phyloP scores from a whole-genome alignment of 805 yeast species.

The Saccharomycopsis selenospora region DNA sequence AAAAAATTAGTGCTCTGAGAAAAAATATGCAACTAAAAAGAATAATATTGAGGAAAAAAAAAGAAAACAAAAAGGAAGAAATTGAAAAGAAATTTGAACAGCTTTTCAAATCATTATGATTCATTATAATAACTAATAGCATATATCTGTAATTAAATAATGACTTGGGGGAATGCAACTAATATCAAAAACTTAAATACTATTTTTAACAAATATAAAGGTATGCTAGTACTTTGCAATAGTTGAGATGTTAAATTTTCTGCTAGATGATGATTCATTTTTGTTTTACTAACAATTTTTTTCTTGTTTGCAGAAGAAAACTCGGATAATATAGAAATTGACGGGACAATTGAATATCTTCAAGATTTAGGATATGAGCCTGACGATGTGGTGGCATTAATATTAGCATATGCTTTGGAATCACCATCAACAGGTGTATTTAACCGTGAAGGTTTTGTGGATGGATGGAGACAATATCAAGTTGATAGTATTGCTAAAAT shows the following conservation, averaged over 20 bases:
- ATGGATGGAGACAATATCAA: constrained; percentile 45
- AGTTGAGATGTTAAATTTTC: too few relatives aligned
- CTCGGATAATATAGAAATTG: constrained; percentile 50
- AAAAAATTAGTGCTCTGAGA: too few relatives aligned
- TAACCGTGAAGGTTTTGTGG: constrained; percentile 40
- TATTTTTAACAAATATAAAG: constrained; percentile 1
- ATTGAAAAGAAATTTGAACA: too few relatives aligned
- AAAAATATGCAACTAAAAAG: too few relatives aligned
- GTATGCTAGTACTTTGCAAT: background rate
- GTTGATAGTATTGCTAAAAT: constrained; percentile 9
- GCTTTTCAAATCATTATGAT: too few relatives aligned
- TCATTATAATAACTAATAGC: too few relatives aligned
- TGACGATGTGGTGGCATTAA: constrained; percentile 66
- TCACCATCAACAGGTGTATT: constrained; percentile 65
- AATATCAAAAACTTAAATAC: background rate
- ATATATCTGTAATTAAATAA: too few relatives aligned
- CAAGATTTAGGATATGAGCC: constrained; percentile 61
- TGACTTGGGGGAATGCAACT: too few relatives aligned
- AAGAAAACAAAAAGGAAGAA: too few relatives aligned
- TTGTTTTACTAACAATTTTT: background rate
- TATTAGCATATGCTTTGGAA: constrained; percentile 60
- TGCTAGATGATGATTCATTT: background rate
- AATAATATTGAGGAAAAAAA: too few relatives aligned
- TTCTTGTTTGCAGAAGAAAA: background rate
- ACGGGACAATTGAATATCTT: constrained; percentile 68